Conservation (phyloP, 2,329 filamentous ascomycete genomes). For the Aspergillus piperis region DNA sequence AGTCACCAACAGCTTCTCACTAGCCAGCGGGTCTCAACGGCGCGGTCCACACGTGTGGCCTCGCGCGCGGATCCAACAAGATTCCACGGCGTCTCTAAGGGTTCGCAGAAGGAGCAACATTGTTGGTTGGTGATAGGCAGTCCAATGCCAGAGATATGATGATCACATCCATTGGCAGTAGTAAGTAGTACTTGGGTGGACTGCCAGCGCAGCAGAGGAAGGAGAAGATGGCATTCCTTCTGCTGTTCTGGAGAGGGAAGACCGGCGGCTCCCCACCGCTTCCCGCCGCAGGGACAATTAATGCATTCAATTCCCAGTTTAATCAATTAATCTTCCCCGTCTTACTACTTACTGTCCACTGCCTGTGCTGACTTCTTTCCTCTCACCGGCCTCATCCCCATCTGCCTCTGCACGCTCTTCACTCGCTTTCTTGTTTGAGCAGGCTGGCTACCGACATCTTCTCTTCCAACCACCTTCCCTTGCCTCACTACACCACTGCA, state of each 20-base stretch:
- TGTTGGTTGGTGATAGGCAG: too few relatives aligned
- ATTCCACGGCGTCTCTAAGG: background rate
- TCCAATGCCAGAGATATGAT: too few relatives aligned
- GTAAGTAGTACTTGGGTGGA: background rate
- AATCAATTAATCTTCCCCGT: background rate
- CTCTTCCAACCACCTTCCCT: background rate
- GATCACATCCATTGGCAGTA: background rate
- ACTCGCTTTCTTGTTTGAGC: background rate
- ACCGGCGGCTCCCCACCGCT: background rate
- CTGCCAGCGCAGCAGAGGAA: background rate
- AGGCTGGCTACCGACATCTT: background rate
- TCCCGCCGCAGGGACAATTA: background rate
- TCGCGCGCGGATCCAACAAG: background rate
- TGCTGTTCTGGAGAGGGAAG: background rate
- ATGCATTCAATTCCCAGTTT: too few relatives aligned
- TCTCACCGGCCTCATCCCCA: background rate
- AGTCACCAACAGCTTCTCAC: background rate
- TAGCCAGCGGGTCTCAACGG: slow-evolving; percentile 1
- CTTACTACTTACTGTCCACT: background rate
- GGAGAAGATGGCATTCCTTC: background rate
- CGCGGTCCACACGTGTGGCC: slow-evolving; percentile 5
- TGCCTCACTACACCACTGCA: background rate
- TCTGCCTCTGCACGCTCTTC: background rate
- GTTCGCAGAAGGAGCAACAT: too few relatives aligned
- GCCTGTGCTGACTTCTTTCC: background rate